Conservation (phyloP, 208 protist genomes). For the Chromosphaera perkinsii region DNA sequence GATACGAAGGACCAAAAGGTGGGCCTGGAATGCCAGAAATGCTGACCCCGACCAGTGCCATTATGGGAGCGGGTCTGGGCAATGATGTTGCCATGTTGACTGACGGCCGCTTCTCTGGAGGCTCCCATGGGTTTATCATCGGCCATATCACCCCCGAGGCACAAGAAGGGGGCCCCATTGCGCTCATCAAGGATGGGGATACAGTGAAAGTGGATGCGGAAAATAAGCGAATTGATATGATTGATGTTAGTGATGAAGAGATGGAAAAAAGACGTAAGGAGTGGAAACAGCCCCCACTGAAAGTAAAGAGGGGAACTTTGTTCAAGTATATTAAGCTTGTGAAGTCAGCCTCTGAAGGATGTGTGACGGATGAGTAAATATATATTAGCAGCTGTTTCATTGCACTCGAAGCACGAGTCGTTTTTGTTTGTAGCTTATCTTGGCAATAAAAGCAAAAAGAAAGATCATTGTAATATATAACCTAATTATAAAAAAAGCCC, state of each 20-base stretch:
- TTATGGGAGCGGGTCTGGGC: slow-evolving; percentile 56
- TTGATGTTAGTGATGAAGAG: slow-evolving; percentile 13
- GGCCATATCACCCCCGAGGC: slow-evolving; percentile 59
- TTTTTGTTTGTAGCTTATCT: no score
- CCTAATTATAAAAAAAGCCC: no score
- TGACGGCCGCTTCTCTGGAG: slow-evolving; percentile 58
- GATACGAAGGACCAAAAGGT: slow-evolving; percentile 52
- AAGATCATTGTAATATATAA: no score
- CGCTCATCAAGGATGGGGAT: slow-evolving; percentile 52
- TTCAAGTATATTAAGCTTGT: slow-evolving; percentile 27
- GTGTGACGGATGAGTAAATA: slow-evolving; percentile 22
- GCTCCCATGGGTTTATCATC: slow-evolving; percentile 46
- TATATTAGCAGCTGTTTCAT: no score
- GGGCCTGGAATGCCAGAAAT: slow-evolving; percentile 60
- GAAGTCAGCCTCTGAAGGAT: slow-evolving; percentile 2
- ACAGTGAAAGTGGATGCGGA: slow-evolving; percentile 8
- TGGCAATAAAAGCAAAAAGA: no score
- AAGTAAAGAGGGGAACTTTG: slow-evolving; percentile 2
- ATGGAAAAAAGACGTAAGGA: not conserved
- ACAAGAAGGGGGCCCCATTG: slow-evolving; percentile 48
- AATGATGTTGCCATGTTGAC: slow-evolving; percentile 55
- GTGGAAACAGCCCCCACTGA: not conserved
- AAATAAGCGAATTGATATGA: not conserved
- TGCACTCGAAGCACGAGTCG: no score
- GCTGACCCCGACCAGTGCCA: slow-evolving; percentile 41